Evolutionary conservation across 2,329 filamentous ascomycete genomes (phyloP), one percentile per base, ranked within the genome.

Genomic region (Verticillium zaregamsianum): DNA sequence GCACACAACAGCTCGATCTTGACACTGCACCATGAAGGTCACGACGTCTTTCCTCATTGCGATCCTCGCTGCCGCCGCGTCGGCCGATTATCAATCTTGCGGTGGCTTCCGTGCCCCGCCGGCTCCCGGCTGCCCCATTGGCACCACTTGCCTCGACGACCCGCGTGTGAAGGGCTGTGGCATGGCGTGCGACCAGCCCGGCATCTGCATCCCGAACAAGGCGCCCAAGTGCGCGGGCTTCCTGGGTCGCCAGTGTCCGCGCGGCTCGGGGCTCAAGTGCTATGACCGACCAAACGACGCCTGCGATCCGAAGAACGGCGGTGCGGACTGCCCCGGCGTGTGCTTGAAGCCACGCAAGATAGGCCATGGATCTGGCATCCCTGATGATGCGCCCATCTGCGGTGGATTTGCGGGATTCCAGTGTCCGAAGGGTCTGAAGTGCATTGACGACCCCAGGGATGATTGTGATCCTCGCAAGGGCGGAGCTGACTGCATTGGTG

Each of bases 121-220:
- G 7, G 58, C 62, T 1, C 55, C 61, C 0, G 14, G 17, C 15
- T 77, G 74, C 65, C 62, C 66, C 33, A 61, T 61, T 20, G 65
- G 65, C 12, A 65, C 65, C 2, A 60, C 64, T 2, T 78, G 76
- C 59, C 62, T 68, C 15, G 68, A 76, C 61, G 74, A 78, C 31
- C 74, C 76, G 12, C 70, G 74, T 40, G 56, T 35, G 5, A 11
- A 67, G 66, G 33, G 62, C 28, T 76, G 74, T 52, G 74, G 74
- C 8, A 65, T 74, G 68, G 71, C 74, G 3, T 76, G 74, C 59
- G 74, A 76, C 52, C 59, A 23, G 7, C 70, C 71, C 0, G 74
- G 74, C 2, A 75, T 77, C 28, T 77, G 72, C 55, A 64, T 73
- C 1, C 69, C 70, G 31, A 64, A 62, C 23, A 55, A 64, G 6